A percentile compares a stretch with the other conserved stretches of the same genome.
phyloP scores from a whole-genome alignment of 441 rosid genomes.

The Pelargonium cotyledonis region DNA sequence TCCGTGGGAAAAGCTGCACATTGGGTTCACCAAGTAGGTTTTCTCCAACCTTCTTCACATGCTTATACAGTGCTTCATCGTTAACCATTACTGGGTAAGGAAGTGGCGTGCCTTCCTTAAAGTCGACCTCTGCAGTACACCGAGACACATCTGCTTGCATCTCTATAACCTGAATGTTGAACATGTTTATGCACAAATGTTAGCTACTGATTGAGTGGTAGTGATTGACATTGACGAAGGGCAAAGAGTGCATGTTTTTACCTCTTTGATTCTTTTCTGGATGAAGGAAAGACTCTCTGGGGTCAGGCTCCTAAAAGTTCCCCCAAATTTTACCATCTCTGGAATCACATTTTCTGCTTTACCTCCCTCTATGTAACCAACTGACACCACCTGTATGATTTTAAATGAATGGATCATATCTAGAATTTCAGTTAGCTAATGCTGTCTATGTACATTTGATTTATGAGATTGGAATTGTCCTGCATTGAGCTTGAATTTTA shows the following conservation, averaged over 20 bases:
- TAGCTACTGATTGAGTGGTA: not conserved
- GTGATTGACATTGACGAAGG: not conserved
- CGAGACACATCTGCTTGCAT: slow-evolving; percentile 37
- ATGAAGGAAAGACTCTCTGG: slow-evolving; percentile 37
- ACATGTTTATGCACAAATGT: not conserved
- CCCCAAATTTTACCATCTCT: slow-evolving; percentile 38
- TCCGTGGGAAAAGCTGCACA: slow-evolving; percentile 32
- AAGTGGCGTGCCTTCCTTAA: slow-evolving; percentile 29
- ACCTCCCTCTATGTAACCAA: slow-evolving; percentile 56
- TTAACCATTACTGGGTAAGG: slow-evolving; percentile 39
- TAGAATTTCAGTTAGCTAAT: not conserved
- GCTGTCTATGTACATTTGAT: not conserved
- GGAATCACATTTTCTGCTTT: slow-evolving; percentile 50
- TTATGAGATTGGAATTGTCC: not conserved
- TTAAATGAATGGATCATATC: not conserved
- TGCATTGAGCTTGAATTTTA: not conserved
- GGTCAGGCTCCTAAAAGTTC: slow-evolving; percentile 54
- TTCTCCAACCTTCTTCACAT: slow-evolving; percentile 41
- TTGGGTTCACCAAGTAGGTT: slow-evolving; percentile 33
- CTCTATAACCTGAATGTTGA: slow-evolving; percentile 33
- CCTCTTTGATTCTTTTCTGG: slow-evolving; percentile 53
- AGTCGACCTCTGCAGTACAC: slow-evolving; percentile 34
- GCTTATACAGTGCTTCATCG: slow-evolving; percentile 31
- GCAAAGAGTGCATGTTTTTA: slow-evolving; percentile 5
- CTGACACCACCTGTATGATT: slow-evolving; percentile 43